phyloP scores from a whole-genome alignment of 768 basidiomycete species.

The Rhizopogon vinicolor region DNA sequence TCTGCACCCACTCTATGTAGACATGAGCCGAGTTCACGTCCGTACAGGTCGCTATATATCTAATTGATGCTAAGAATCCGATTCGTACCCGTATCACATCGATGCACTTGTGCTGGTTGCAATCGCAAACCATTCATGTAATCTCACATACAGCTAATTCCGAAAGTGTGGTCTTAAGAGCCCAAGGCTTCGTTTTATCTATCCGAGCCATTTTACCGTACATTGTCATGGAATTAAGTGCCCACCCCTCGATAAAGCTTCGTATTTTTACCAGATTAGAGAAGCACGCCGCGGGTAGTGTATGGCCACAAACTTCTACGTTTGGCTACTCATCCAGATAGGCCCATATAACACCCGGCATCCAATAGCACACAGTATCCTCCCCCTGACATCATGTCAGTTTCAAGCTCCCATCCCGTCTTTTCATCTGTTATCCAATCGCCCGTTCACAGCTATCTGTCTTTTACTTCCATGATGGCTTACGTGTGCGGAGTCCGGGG shows the following conservation, averaged over 20 bases:
- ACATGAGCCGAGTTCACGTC: not conserved
- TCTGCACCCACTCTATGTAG: not conserved
- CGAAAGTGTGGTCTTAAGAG: too few species aligned
- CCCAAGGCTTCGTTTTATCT: too few species aligned
- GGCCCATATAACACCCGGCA: not conserved
- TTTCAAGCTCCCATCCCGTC: not conserved
- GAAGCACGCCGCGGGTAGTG: not conserved
- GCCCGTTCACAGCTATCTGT: not conserved
- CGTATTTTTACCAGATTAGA: not conserved
- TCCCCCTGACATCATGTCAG: not conserved
- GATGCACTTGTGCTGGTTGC: not conserved
- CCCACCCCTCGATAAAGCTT: not conserved
- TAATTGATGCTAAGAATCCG: not conserved
- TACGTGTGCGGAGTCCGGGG: not conserved
- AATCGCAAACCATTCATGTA: not conserved
- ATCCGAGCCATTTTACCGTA: constrained; percentile 5
- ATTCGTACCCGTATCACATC: not conserved
- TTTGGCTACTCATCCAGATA: not conserved
- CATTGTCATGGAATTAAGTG: constrained; percentile 11
- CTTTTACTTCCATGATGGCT: not conserved
- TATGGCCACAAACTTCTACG: not conserved
- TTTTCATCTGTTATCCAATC: not conserved
- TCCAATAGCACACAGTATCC: not conserved
- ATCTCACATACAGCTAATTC: too few species aligned
- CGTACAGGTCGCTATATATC: too few species aligned